Percentiles rank a stretch among this genome's conserved stretches.
Conservation (phyloP, 768 basidiomycete species). For the Macrolepiota fuliginosa region DNA sequence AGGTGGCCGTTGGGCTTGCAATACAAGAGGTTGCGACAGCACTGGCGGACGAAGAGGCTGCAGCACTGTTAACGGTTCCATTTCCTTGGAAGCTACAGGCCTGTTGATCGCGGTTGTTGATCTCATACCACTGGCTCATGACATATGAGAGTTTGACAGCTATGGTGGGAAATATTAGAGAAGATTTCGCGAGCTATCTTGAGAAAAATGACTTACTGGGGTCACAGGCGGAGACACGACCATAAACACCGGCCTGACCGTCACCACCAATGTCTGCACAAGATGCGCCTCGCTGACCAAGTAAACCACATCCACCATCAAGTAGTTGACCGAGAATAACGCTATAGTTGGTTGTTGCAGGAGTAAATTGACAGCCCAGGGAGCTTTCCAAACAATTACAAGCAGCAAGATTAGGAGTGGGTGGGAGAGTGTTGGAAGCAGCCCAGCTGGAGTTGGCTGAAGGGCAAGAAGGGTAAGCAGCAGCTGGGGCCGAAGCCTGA, state of each 20-base stretch:
- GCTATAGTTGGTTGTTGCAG: constrained; percentile 57
- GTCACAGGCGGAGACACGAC: constrained; percentile 72
- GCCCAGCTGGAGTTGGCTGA: constrained; percentile 53
- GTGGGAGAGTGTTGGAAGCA: constrained; percentile 70
- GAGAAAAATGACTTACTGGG: constrained; percentile 51
- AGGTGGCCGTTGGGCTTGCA: constrained; percentile 58
- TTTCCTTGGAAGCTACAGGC: constrained; percentile 86
- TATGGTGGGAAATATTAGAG: constrained; percentile 23
- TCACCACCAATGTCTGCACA: constrained; percentile 73
- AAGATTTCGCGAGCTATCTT: not conserved
- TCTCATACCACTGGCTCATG: constrained; percentile 77
- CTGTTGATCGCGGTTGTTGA: constrained; percentile 50
- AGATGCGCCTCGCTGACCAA: constrained; percentile 56
- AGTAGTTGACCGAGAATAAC: constrained; percentile 59
- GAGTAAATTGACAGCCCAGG: constrained; percentile 74
- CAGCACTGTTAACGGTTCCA: constrained; percentile 65
- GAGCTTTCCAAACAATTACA: constrained; percentile 72
- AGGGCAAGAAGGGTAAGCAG: constrained; percentile 65
- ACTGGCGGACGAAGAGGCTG: constrained; percentile 49
- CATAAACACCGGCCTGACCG: constrained; percentile 76
- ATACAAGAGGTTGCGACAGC: constrained; percentile 68
- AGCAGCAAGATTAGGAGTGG: constrained; percentile 79
- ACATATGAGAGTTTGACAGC: constrained; percentile 80
- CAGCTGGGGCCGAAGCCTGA: constrained; percentile 35
- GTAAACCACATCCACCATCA: constrained; percentile 71